Evolutionary conservation across 1,284 basidiomycete species (phyloP).

Genomic region (Tylopilus sp.): DNA sequence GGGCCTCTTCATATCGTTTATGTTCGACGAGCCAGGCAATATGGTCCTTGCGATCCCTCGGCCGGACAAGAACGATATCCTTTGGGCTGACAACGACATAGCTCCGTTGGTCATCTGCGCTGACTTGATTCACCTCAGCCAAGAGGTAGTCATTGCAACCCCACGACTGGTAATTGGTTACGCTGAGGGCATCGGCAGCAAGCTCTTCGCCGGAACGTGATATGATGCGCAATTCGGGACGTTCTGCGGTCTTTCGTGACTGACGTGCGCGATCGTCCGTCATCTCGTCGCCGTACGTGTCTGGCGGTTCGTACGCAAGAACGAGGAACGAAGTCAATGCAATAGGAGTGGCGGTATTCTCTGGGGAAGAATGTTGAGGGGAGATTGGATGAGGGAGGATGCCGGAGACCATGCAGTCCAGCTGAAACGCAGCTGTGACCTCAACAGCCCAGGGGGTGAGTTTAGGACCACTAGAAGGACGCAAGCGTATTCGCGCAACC

Average conservation of each 20-base stretch:
- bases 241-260: slow-evolving; percentile 75
- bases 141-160: slow-evolving; percentile 91
- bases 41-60: slow-evolving; percentile 86
- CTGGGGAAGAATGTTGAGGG: slow-evolving; percentile 18
- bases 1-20: slow-evolving; percentile 82
- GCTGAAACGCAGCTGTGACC: slow-evolving; percentile 85
- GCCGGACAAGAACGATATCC: slow-evolving; percentile 81
- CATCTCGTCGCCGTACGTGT: slow-evolving; percentile 62
- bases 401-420: slow-evolving; percentile 95
- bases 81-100: slow-evolving; percentile 85
- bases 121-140: slow-evolving; percentile 40
- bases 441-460: slow-evolving; percentile 66
- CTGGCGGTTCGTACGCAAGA: slow-evolving; percentile 75
- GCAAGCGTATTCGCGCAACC: slow-evolving; percentile 74
- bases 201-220: slow-evolving; percentile 86
- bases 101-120: slow-evolving; percentile 36
- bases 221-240: slow-evolving; percentile 91
- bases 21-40: slow-evolving; percentile 90
- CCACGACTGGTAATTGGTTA: slow-evolving; percentile 78
- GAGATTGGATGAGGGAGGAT: slow-evolving; percentile 72
- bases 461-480: slow-evolving; percentile 41
- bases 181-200: slow-evolving; percentile 74
- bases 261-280: slow-evolving; percentile 68
- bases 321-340: slow-evolving; percentile 72
- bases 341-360: slow-evolving; percentile 23